Conservation (phyloP, 768 basidiomycete genomes). For the Pisolithus tinctorius region DNA sequence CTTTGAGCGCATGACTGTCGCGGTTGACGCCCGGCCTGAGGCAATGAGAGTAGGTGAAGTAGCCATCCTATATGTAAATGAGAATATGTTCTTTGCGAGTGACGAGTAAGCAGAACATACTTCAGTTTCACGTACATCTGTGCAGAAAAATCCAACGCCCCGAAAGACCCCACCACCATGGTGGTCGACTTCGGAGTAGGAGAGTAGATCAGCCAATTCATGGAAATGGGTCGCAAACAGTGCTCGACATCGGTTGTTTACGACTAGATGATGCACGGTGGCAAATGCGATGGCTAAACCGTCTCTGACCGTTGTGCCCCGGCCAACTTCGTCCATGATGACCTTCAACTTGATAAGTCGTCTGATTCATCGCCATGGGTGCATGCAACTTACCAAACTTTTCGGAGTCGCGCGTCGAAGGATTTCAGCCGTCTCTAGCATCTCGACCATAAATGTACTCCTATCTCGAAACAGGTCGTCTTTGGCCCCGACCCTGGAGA, state of each 20-base stretch:
- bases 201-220: slow-evolving; percentile 82
- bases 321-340: slow-evolving; percentile 99
- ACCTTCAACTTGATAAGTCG: slow-evolving; percentile 43
- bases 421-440: slow-evolving; percentile 92
- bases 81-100: neutral
- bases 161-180: slow-evolving; percentile 43
- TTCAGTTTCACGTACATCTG: slow-evolving; percentile 71
- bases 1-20: slow-evolving; percentile 87
- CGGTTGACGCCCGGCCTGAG: slow-evolving; percentile 80
- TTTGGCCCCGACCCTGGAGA: slow-evolving; percentile 91
- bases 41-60: slow-evolving; percentile 80
- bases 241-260: slow-evolving; percentile 69
- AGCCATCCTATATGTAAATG: slow-evolving; percentile 46
- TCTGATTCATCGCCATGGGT: neutral
- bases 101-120: slow-evolving; percentile 36
- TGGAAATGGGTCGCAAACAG: slow-evolving; percentile 99
- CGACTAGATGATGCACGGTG: slow-evolving; percentile 73
- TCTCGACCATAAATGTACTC: slow-evolving; percentile 98
- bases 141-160: slow-evolving; percentile 81
- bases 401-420: slow-evolving; percentile 72
- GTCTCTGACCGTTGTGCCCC: slow-evolving; percentile 89
- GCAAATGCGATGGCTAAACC: slow-evolving; percentile 93
- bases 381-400: slow-evolving; percentile 58
- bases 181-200: slow-evolving; percentile 39
- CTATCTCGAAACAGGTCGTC: slow-evolving; percentile 91